These are phyloP conservation scores for Corynespora cassiicola DNA, from an alignment of 2,329 filamentous ascomycete genomes.

Conservation along the genomic window DNA sequence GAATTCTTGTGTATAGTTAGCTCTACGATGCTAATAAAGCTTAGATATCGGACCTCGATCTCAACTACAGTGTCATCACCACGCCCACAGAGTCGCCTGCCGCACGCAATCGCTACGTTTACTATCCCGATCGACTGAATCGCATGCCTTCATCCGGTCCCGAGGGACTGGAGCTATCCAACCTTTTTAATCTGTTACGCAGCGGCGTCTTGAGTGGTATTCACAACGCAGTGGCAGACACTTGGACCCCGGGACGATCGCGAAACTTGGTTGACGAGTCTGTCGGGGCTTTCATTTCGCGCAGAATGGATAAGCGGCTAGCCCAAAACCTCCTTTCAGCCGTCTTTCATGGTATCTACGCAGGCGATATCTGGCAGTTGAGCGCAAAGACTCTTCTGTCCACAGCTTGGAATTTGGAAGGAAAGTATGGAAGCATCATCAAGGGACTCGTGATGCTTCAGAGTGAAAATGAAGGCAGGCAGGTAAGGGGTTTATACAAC, in stretches of 20 bases:
- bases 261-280: slow-evolving; percentile 67
- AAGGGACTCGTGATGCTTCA: slow-evolving; percentile 29
- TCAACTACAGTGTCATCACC: slow-evolving; percentile 65
- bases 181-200: slow-evolving; percentile 48
- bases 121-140: slow-evolving; percentile 85
- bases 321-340: slow-evolving; percentile 79
- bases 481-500: slow-evolving; percentile 20
- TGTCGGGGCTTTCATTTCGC: slow-evolving; percentile 69
- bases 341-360: slow-evolving; percentile 85
- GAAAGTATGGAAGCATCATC: slow-evolving; percentile 39
- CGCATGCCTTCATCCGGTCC: slow-evolving; percentile 34
- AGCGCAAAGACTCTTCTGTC: slow-evolving; percentile 73
- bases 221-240: slow-evolving; percentile 47
- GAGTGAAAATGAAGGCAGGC: slow-evolving; percentile 9
- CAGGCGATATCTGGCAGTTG: slow-evolving; percentile 82
- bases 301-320: slow-evolving; percentile 61
- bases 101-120: slow-evolving; percentile 76
- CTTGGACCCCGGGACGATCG: slow-evolving; percentile 38
- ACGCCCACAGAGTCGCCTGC: slow-evolving; percentile 57
- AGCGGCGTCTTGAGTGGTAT: slow-evolving; percentile 64
- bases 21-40: slow-evolving; percentile 6
- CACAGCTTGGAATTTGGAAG: slow-evolving; percentile 57
- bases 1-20: not conserved
- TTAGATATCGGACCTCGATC: slow-evolving; percentile 64
- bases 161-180: slow-evolving; percentile 27